A percentile compares a stretch with the other conserved stretches of the same genome.
Conservation (phyloP, 2,329 filamentous ascomycete species). For the Verticillium isaacii region DNA sequence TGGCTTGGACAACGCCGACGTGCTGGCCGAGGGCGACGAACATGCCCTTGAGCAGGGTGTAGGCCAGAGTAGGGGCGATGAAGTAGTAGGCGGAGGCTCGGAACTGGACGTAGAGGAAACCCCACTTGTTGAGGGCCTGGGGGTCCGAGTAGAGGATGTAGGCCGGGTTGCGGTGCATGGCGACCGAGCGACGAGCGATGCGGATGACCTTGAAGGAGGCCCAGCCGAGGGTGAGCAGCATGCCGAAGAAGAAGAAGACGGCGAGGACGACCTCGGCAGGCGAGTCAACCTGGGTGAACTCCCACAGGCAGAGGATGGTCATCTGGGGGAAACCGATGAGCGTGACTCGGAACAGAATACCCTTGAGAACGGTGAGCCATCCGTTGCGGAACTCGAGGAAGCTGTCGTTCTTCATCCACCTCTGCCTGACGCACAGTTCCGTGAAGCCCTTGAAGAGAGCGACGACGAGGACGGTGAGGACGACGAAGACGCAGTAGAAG, state of each 20-base stretch:
- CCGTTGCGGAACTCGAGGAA: conserved; percentile 93
- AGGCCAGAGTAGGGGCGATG: conserved; percentile 73
- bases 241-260: conserved; percentile 81
- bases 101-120: conserved; percentile 96
- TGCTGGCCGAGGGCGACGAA: conserved; percentile 80
- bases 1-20: conserved; percentile 68
- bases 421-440: conserved; percentile 69
- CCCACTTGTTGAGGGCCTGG: conserved; percentile 92
- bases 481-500: conserved; percentile 83
- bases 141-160: conserved; percentile 97
- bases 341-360: conserved; percentile 85
- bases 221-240: conserved; percentile 74
- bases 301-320: conserved; percentile 86
- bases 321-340: conserved; percentile 91
- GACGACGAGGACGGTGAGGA: conserved; percentile 68
- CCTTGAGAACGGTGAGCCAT: conserved; percentile 89
- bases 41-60: conserved; percentile 79
- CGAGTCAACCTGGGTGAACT: conserved; percentile 82
- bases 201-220: conserved; percentile 85
- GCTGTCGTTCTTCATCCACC: conserved; percentile 77
- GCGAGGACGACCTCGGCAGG: conserved; percentile 81
- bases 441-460: conserved; percentile 74
- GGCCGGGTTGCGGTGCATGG: conserved; percentile 92
- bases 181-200: conserved; percentile 81
- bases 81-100: conserved; percentile 95